Evolutionary conservation across 441 rosid species (phyloP).

Genomic region (Croton setiger): DNA sequence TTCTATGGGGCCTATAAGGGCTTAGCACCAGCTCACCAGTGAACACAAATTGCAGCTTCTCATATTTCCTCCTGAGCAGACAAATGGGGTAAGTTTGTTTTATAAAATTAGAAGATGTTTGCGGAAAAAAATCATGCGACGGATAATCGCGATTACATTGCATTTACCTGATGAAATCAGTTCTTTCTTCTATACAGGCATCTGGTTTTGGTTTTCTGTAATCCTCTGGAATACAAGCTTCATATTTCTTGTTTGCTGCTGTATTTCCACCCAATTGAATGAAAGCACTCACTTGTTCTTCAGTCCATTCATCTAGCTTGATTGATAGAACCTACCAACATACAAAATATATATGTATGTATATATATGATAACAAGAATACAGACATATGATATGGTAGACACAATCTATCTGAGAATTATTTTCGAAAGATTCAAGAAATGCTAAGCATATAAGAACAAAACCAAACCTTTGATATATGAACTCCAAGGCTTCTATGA

Average conservation of each 20-base stretch:
- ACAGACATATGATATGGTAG: too few species aligned
- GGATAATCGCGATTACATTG: background rate
- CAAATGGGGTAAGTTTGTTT: conserved; percentile 13
- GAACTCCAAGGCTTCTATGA: conserved; percentile 98
- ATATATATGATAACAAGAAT: background rate
- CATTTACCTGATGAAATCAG: conserved; percentile 65
- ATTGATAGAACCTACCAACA: conserved; percentile 72
- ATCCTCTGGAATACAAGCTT: conserved; percentile 64
- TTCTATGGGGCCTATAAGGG: conserved; percentile 35
- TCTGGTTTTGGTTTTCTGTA: conserved; percentile 74
- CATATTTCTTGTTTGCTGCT: conserved; percentile 65
- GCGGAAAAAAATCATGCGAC: too few species aligned
- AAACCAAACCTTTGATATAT: conserved; percentile 74
- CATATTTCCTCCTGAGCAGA: conserved; percentile 75
- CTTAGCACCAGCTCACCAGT: conserved; percentile 35
- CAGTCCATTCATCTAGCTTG: conserved; percentile 97
- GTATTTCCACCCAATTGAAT: conserved; percentile 71
- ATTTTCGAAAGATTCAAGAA: too few species aligned
- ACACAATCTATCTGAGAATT: too few species aligned
- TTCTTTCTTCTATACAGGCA: conserved; percentile 69
- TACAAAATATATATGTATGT: conserved; percentile 3
- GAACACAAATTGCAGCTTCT: conserved; percentile 56
- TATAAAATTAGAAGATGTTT: background rate
- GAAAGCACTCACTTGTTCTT: conserved; percentile 71
- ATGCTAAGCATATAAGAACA: background rate